phyloP scores from a whole-genome alignment of 179 eudicot species.

The Spergularia azorica region DNA sequence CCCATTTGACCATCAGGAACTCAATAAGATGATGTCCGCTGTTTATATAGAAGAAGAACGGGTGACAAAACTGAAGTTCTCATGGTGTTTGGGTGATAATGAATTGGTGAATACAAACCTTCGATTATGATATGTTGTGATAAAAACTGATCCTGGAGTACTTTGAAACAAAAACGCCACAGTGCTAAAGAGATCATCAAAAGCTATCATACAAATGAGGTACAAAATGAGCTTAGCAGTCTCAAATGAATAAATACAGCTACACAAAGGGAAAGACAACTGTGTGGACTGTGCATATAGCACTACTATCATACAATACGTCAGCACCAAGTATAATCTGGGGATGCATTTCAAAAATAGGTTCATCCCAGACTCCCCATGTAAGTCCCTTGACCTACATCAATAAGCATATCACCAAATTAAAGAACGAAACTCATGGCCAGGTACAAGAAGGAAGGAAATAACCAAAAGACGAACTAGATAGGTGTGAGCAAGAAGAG shows the following conservation, averaged over 20 bases:
- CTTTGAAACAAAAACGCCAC: slow-evolving; percentile 80
- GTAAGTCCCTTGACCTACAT: slow-evolving; percentile 76
- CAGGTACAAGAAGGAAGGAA: neutral
- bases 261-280: neutral
- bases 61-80: neutral
- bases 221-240: slow-evolving; percentile 6
- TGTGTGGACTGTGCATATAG: slow-evolving; percentile 33
- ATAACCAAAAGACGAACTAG: no score
- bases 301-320: slow-evolving; percentile 75
- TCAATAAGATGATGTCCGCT: slow-evolving; percentile 97
- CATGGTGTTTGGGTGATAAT: slow-evolving; percentile 1
- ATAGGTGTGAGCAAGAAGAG: neutral
- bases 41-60: slow-evolving; percentile 21
- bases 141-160: slow-evolving; percentile 71
- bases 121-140: slow-evolving; percentile 88
- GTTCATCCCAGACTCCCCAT: slow-evolving; percentile 89
- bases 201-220: slow-evolving; percentile 46
- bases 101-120: slow-evolving; percentile 45
- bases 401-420: slow-evolving; percentile 4
- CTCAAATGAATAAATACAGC: neutral
- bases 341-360: slow-evolving; percentile 57
- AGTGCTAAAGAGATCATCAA: slow-evolving; percentile 88
- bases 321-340: slow-evolving; percentile 88
- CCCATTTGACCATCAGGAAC: slow-evolving; percentile 89
- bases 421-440: neutral